These are phyloP conservation scores for Cryoendolithus antarcticus DNA, from an alignment of 2,329 filamentous ascomycete species.

Conservation along the genomic window DNA sequence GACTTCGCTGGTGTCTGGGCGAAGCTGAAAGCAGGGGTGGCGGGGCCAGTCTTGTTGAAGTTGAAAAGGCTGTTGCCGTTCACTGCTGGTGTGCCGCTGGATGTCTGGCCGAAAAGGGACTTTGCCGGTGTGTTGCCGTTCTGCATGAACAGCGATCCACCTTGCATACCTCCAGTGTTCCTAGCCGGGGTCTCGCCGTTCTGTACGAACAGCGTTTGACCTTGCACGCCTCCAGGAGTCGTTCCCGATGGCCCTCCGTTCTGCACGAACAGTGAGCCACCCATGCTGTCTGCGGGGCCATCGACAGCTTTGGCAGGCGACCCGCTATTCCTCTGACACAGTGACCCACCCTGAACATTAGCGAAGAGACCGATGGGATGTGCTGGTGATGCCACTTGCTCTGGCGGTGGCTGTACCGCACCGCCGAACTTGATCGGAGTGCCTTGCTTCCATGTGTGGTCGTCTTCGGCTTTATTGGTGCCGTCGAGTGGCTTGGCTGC, in stretches of 20 bases:
- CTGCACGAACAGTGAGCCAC: no score
- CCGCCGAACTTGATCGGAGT: slow-evolving; percentile 37
- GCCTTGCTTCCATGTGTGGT: slow-evolving; percentile 37
- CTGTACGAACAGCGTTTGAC: no score
- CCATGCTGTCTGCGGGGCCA: no score
- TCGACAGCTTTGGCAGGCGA: no score
- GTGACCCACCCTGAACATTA: background rate
- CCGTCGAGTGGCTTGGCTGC: slow-evolving; percentile 4
- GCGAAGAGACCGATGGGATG: no score
- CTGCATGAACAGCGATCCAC: no score
- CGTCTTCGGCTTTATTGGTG: slow-evolving; percentile 10
- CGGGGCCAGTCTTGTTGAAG: slow-evolving; percentile 3
- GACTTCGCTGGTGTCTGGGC: slow-evolving; percentile 28
- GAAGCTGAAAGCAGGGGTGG: slow-evolving; percentile 3
- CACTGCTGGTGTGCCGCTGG: background rate
- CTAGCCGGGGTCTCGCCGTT: no score
- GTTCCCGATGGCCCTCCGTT: no score
- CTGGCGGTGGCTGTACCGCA: slow-evolving; percentile 10
- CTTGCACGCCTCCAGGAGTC: no score
- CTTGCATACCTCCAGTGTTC: no score
- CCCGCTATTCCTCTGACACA: background rate
- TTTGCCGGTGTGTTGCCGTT: no score
- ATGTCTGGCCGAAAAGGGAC: background rate
- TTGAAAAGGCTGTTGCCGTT: slow-evolving; percentile 1
- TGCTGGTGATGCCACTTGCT: no score